A percentile compares a stretch with the other conserved stretches of the same genome.
These are phyloP conservation scores for Pichia phayaonensis DNA, from an alignment of 805 yeast genomes.

Conservation along the genomic window DNA sequence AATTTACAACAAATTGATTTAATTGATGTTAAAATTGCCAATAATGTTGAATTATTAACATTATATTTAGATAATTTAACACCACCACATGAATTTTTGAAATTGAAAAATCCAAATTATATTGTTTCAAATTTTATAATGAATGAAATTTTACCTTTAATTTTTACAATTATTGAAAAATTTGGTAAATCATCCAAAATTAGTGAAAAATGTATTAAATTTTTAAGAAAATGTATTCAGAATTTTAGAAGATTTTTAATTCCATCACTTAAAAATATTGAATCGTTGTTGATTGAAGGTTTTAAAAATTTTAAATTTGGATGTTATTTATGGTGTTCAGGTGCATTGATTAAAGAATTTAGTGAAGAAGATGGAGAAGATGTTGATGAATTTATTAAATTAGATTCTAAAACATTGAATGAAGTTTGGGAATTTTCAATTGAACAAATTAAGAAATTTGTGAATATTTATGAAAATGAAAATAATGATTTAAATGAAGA, in stretches of 20 bases:
- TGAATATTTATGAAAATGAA: slow-evolving; percentile 27
- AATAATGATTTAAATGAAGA: slow-evolving; percentile 37
- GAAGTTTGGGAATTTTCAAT: slow-evolving; percentile 64
- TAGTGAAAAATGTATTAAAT: slow-evolving; percentile 68
- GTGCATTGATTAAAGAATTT: slow-evolving; percentile 68
- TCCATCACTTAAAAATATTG: slow-evolving; percentile 57
- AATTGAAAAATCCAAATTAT: slow-evolving; percentile 6
- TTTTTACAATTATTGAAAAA: slow-evolving; percentile 39
- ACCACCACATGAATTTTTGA: slow-evolving; percentile 34
- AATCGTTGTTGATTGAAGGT: slow-evolving; percentile 59
- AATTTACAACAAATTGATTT: slow-evolving; percentile 26
- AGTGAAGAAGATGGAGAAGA: slow-evolving; percentile 38
- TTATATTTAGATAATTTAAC: slow-evolving; percentile 51
- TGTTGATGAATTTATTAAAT: slow-evolving; percentile 6
- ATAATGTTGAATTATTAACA: slow-evolving; percentile 62
- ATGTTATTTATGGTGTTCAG: slow-evolving; percentile 86
- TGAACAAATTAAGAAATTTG: slow-evolving; percentile 56
- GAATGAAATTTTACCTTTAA: slow-evolving; percentile 52
- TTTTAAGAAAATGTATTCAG: slow-evolving; percentile 58
- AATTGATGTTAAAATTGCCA: slow-evolving; percentile 47
- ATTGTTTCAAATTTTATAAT: slow-evolving; percentile 41
- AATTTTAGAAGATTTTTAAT: slow-evolving; percentile 48
- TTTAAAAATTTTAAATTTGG: slow-evolving; percentile 66
- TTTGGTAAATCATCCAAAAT: slow-evolving; percentile 55
- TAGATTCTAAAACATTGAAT: slow-evolving; percentile 15